Conservation (phyloP, 257 asterid species). For the Solanum paucissectum region DNA sequence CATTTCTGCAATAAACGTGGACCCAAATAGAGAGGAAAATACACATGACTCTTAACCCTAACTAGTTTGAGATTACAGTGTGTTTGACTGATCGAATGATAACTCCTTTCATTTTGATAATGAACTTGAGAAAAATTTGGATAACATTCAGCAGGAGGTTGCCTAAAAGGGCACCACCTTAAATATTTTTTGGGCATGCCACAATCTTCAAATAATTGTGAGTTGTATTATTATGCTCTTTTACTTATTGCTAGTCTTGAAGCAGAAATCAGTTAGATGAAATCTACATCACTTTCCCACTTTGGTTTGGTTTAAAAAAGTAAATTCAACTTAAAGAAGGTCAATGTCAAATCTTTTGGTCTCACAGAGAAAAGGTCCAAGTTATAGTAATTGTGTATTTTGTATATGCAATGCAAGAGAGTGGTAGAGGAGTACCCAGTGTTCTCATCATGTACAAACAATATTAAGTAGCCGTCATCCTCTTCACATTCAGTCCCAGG, state of each 20-base stretch:
- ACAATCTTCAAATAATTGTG: neutral
- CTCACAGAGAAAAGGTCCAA: neutral
- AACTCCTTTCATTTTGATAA: neutral
- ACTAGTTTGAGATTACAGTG: neutral
- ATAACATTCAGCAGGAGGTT: neutral
- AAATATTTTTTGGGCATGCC: neutral
- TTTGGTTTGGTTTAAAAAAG: neutral
- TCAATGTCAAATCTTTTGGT: neutral
- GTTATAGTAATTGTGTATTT: neutral
- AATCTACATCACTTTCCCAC: neutral
- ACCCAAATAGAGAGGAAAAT: neutral
- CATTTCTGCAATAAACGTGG: neutral
- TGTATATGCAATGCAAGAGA: neutral
- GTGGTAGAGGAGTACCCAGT: constrained; percentile 52
- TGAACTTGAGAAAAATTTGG: neutral
- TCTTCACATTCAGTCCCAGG: constrained; percentile 71
- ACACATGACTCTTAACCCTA: neutral
- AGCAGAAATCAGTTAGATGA: neutral
- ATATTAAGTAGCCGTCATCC: constrained; percentile 97
- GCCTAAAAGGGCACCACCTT: neutral
- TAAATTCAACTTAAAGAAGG: neutral
- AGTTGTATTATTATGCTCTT: neutral
- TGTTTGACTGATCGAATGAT: neutral
- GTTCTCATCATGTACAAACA: constrained; percentile 77
- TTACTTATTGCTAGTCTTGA: neutral